Evolutionary conservation across 371 early-diverging fungal species (phyloP).

Genomic region (Entomophthora muscae): DNA sequence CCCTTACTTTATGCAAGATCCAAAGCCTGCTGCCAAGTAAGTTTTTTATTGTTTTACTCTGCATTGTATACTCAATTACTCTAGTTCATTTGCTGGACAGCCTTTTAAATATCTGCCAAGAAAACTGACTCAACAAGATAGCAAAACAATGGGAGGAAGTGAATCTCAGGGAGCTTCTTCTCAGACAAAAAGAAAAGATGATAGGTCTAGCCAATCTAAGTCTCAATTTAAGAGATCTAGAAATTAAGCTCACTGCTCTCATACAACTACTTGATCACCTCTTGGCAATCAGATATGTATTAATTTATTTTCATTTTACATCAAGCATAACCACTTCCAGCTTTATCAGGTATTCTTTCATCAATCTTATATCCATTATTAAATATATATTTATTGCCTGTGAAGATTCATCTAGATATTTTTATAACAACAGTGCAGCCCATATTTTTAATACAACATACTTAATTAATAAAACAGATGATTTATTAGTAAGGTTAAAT

Average conservation of each 20-base stretch:
- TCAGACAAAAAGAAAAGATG: background rate
- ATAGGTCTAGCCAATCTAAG: background rate
- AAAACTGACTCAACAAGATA: slow-evolving; percentile 39
- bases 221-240: background rate
- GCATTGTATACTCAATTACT: background rate
- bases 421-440: too few relatives aligned
- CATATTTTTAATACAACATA: too few relatives aligned
- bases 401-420: too few relatives aligned
- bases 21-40: slow-evolving; percentile 56
- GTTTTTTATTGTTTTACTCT: slow-evolving; percentile 9
- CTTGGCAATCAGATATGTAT: too few relatives aligned
- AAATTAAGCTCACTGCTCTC: background rate
- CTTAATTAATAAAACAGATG: too few relatives aligned
- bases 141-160: background rate
- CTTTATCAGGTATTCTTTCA: too few relatives aligned
- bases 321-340: too few relatives aligned
- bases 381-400: too few relatives aligned
- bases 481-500: too few relatives aligned
- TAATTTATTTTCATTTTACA: too few relatives aligned
- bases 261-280: background rate
- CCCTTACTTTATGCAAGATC: slow-evolving; percentile 84
- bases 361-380: too few relatives aligned
- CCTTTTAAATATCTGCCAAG: slow-evolving; percentile 38
- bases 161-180: background rate
- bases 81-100: slow-evolving; percentile 35